phyloP scores from a whole-genome alignment of 768 basidiomycete species.

The Podaxis sp. region DNA sequence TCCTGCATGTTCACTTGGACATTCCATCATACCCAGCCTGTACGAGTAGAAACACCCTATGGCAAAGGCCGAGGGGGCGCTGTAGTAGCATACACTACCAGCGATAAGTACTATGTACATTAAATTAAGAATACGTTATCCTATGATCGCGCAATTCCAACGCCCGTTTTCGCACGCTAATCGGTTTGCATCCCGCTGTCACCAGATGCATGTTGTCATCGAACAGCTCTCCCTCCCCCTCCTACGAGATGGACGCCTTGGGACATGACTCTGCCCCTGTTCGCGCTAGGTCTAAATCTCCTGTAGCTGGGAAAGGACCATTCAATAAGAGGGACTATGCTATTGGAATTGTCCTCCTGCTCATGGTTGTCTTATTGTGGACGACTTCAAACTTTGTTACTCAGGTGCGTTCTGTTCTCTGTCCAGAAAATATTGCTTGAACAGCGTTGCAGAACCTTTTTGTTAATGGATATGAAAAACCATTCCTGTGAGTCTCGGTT shows the following conservation, averaged over 20 bases:
- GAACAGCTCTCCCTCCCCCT: not conserved
- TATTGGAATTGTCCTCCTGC: constrained; percentile 66
- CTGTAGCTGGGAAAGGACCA: not conserved
- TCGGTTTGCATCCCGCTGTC: not conserved
- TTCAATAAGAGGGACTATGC: constrained; percentile 36
- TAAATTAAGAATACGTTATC: not conserved
- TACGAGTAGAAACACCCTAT: constrained; percentile 8
- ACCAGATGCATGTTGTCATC: constrained; percentile 10
- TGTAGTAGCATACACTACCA: not conserved
- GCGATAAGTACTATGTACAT: constrained; percentile 2
- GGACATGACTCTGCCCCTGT: not conserved
- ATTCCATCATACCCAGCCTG: not conserved
- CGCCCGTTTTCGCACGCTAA: constrained; percentile 1
- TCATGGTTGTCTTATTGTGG: constrained; percentile 85
- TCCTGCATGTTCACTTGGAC: not conserved
- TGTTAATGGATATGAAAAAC: constrained; percentile 77
- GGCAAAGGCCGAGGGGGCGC: not conserved
- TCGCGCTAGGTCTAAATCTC: constrained; percentile 2
- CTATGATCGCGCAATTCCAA: not conserved
- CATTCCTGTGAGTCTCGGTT: constrained; percentile 62
- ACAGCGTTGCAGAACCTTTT: constrained; percentile 41
- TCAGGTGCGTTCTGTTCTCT: constrained; percentile 46
- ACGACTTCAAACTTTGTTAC: constrained; percentile 87
- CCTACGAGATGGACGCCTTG: constrained; percentile 10
- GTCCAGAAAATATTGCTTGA: not conserved